Evolutionary conservation across 768 basidiomycete species (phyloP).

Genomic region (Melanogaster broomeanus): DNA sequence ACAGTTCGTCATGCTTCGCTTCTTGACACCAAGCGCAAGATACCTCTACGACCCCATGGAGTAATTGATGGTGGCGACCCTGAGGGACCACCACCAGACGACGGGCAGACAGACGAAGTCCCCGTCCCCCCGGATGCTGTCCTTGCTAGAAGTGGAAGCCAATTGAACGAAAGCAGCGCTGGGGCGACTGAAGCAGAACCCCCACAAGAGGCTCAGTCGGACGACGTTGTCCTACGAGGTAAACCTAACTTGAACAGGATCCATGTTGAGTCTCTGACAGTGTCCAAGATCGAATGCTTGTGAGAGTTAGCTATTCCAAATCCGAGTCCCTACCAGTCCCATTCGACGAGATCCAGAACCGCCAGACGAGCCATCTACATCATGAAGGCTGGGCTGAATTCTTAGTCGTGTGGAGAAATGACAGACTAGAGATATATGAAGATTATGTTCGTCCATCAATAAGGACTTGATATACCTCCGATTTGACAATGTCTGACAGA

Average conservation of each 20-base stretch:
- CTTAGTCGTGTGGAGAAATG: slow-evolving; percentile 81
- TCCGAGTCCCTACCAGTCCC: slow-evolving; percentile 45
- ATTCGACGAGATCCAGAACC: slow-evolving; percentile 72
- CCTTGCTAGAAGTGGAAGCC: slow-evolving; percentile 57
- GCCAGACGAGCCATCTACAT: slow-evolving; percentile 58
- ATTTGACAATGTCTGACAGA: slow-evolving; percentile 37
- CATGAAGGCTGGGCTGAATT: slow-evolving; percentile 80
- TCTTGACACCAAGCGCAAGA: slow-evolving; percentile 13
- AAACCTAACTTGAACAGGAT: slow-evolving; percentile 12
- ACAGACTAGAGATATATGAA: slow-evolving; percentile 79
- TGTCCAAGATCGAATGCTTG: slow-evolving; percentile 82
- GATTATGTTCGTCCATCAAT: slow-evolving; percentile 64
- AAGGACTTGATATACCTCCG: not conserved
- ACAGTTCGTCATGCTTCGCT: slow-evolving; percentile 14
- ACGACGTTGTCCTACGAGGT: slow-evolving; percentile 79
- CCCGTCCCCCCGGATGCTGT: slow-evolving; percentile 66
- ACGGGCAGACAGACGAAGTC: slow-evolving; percentile 19
- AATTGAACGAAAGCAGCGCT: slow-evolving; percentile 64
- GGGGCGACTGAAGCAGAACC: slow-evolving; percentile 46
- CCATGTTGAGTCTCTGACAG: slow-evolving; percentile 14
- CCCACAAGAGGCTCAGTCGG: slow-evolving; percentile 33
- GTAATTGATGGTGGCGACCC: slow-evolving; percentile 24
- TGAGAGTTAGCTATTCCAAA: slow-evolving; percentile 69
- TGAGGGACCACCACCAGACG: not conserved
- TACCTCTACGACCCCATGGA: slow-evolving; percentile 15